phyloP scores from a whole-genome alignment of 2,329 filamentous ascomycete species.

The Aspergillus quadrilineatus region DNA sequence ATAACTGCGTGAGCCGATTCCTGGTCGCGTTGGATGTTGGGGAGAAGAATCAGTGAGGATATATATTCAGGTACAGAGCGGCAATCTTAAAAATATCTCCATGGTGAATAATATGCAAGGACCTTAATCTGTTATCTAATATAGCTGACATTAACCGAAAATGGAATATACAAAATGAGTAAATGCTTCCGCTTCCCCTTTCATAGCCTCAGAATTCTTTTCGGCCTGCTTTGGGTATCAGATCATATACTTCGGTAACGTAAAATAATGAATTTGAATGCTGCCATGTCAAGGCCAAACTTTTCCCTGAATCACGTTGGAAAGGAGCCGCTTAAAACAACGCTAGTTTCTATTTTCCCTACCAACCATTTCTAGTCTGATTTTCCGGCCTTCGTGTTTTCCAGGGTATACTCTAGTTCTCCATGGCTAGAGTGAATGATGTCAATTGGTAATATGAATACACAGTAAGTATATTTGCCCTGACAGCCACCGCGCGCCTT shows the following conservation, averaged over 20 bases:
- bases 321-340: neutral
- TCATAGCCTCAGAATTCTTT: neutral
- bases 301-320: neutral
- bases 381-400: neutral
- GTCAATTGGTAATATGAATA: conserved; percentile 9
- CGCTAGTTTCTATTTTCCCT: neutral
- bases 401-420: neutral
- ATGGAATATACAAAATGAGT: too few species aligned
- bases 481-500: neutral
- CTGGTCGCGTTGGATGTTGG: conserved; percentile 73
- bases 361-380: neutral
- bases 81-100: neutral
- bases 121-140: too few species aligned
- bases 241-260: neutral
- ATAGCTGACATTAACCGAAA: too few species aligned
- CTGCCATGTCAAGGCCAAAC: neutral
- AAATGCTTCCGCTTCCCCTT: too few species aligned
- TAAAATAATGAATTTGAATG: neutral
- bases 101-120: neutral
- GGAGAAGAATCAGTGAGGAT: conserved; percentile 37
- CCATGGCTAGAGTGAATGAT: conserved; percentile 1
- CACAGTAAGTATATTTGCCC: neutral
- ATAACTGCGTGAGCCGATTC: conserved; percentile 84
- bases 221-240: neutral
- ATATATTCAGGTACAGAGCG: neutral